A percentile compares a stretch with the other conserved stretches of the same genome.
phyloP scores from a whole-genome alignment of 2,329 filamentous ascomycete species.

The Diaporthe batatas region DNA sequence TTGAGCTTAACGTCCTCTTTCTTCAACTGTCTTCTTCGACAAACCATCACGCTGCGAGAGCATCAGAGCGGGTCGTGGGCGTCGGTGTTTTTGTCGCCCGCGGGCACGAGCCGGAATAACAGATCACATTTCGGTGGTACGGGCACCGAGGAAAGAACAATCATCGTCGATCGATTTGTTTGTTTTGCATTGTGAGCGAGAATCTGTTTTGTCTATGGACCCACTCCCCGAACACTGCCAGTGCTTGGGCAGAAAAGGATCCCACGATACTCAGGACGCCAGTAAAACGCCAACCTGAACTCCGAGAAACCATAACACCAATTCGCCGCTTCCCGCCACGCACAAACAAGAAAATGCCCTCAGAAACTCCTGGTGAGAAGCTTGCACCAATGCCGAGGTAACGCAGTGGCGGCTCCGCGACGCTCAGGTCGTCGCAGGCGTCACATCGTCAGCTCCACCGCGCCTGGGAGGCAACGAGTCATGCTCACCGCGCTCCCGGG shows the following conservation, averaged over 20 bases:
- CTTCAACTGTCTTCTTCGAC: not conserved
- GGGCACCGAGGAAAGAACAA: not conserved
- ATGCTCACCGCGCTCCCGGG: not conserved
- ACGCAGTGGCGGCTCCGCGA: not conserved
- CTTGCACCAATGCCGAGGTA: not conserved
- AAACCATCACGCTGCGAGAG: not conserved
- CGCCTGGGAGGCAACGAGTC: slow-evolving; percentile 2
- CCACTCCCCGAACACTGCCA: not conserved
- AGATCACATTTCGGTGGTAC: not conserved
- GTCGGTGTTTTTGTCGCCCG: not conserved
- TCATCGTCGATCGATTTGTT: not conserved
- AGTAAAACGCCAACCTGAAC: slow-evolving; percentile 13
- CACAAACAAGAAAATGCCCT: not conserved
- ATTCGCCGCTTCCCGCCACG: not conserved
- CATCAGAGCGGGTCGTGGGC: not conserved
- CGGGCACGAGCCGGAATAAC: not conserved
- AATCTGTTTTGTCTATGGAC: not conserved
- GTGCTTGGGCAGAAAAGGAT: not conserved
- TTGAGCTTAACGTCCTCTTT: not conserved
- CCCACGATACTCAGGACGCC: slow-evolving; percentile 4
- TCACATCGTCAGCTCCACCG: not conserved
- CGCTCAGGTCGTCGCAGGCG: slow-evolving; percentile 1
- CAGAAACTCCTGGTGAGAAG: slow-evolving; percentile 10
- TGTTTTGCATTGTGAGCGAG: not conserved
- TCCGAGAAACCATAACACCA: not conserved